Evolutionary conservation across 140 eudicot genomes (phyloP), one percentile per base, ranked within the genome.

Genomic region (Anethum foeniculum): DNA sequence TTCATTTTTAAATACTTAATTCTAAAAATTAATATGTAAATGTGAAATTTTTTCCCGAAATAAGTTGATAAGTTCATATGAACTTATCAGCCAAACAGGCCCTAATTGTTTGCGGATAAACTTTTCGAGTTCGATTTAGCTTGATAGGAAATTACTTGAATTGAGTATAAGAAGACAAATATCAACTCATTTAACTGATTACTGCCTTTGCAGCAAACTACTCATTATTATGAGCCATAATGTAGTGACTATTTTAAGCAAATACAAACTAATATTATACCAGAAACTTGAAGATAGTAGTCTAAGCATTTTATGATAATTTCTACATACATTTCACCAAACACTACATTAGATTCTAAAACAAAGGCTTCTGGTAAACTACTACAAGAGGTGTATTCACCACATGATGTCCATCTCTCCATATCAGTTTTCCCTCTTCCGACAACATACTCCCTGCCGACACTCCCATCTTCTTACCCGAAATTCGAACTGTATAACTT

Each of bases 321-420:
- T 62, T 62, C 69, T 62, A 62, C 18, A 25, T 62, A 62, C 13
- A 10, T 25, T 62, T 25, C 36, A 62, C 7, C 36, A 41, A 41
- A n/a, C 58, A 25, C 30, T 44, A 5, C 39, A n/a, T n/a, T 25
- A 47, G 18, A 27, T 4, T 74, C 36, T 75, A 75, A 27, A 75
- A 75, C 23, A 44, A 78, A 76, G 79, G 58, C 79, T 85, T 81
- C 78, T 85, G 81, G 88, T 90, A 88, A 77, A 86, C 83, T 34
- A 94, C 89, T 79, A 85, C 85, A 48, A 94, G 62, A 36, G 97
- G 98, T 21, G 92, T 87, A 72, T 80, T 89, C 46, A 94, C 96
- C 56, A 80, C 77, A 78, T 88, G 94, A 58, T 78, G 81, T 79
- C 90, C 96, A 58, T 90, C 93, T 8, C 82, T 77, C 98, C 97